A percentile compares a stretch with the other conserved stretches of the same genome.
These are phyloP conservation scores for Xylariaceae sp. DNA, from an alignment of 2,329 filamentous ascomycete species.

Conservation along the genomic window DNA sequence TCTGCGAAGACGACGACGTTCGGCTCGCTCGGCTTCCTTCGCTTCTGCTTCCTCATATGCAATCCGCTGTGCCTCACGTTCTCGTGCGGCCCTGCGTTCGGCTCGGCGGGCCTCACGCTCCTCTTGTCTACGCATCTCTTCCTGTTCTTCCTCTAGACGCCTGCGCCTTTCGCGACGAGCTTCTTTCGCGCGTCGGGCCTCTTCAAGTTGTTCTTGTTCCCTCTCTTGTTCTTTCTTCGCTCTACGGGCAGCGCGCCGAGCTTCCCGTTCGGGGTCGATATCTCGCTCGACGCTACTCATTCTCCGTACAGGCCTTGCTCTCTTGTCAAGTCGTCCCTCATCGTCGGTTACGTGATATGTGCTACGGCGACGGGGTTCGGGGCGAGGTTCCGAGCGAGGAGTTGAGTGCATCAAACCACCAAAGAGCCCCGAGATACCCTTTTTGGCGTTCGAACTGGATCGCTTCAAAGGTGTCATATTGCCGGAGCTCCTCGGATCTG, in stretches of 20 bases:
- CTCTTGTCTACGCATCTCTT: constrained; percentile 47
- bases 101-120: constrained; percentile 55
- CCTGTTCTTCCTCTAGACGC: constrained; percentile 51
- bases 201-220: constrained; percentile 53
- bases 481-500: constrained; percentile 43
- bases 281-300: constrained; percentile 44
- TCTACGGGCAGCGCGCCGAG: constrained; percentile 56
- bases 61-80: constrained; percentile 47
- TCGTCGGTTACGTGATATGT: constrained; percentile 48
- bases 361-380: constrained; percentile 45
- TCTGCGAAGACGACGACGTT: constrained; percentile 35
- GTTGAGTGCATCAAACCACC: constrained; percentile 48
- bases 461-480: constrained; percentile 52
- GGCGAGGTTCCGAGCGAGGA: constrained; percentile 38
- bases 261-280: constrained; percentile 54
- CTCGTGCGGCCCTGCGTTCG: constrained; percentile 46
- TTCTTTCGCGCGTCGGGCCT: constrained; percentile 35
- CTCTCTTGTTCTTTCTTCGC: constrained; percentile 51
- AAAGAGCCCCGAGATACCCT: constrained; percentile 57
- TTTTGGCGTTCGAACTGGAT: constrained; percentile 57
- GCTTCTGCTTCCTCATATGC: constrained; percentile 40
- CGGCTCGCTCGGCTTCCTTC: constrained; percentile 37
- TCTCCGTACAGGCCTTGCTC: constrained; percentile 37
- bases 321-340: constrained; percentile 38
- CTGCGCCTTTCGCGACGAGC: constrained; percentile 50